A percentile compares a stretch with the other conserved stretches of the same genome.
Evolutionary conservation across 2,329 filamentous ascomycete genomes (phyloP).

Genomic region (Dothideomycetidae sp.): DNA sequence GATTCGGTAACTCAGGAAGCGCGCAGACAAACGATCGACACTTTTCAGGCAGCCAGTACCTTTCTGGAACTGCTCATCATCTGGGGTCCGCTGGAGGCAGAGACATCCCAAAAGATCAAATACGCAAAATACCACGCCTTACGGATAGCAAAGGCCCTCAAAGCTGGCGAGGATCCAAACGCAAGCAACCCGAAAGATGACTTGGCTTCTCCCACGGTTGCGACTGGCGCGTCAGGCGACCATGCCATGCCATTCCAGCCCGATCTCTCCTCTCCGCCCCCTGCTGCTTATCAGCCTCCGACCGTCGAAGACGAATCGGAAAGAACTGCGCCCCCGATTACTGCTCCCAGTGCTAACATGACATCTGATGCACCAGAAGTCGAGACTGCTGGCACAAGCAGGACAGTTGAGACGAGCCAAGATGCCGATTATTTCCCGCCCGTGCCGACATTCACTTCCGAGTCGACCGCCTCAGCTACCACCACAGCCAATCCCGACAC

Average conservation of each 20-base stretch:
- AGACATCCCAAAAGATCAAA: conserved; percentile 76
- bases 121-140: conserved; percentile 93
- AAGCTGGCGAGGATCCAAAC: conserved; percentile 84
- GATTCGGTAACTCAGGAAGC: background rate
- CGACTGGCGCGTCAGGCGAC: background rate
- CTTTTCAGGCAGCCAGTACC: conserved; percentile 80
- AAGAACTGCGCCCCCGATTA: conserved; percentile 34
- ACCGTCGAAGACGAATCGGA: conserved; percentile 48
- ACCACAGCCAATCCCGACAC: conserved; percentile 22
- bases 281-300: conserved; percentile 27
- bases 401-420: conserved; percentile 17
- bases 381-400: conserved; percentile 24
- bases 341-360: conserved; percentile 30
- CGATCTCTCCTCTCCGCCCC: background rate
- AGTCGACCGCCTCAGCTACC: conserved; percentile 22
- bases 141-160: conserved; percentile 79
- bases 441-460: conserved; percentile 33
- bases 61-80: conserved; percentile 81
- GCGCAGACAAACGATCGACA: conserved; percentile 73
- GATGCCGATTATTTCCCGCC: conserved; percentile 46
- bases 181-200: conserved; percentile 67
- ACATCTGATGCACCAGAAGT: conserved; percentile 36
- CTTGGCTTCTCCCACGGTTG: conserved; percentile 26
- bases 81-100: conserved; percentile 62
- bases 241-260: conserved; percentile 6